phyloP scores from a whole-genome alignment of 257 asterid species.

The Gentiana dahurica region DNA sequence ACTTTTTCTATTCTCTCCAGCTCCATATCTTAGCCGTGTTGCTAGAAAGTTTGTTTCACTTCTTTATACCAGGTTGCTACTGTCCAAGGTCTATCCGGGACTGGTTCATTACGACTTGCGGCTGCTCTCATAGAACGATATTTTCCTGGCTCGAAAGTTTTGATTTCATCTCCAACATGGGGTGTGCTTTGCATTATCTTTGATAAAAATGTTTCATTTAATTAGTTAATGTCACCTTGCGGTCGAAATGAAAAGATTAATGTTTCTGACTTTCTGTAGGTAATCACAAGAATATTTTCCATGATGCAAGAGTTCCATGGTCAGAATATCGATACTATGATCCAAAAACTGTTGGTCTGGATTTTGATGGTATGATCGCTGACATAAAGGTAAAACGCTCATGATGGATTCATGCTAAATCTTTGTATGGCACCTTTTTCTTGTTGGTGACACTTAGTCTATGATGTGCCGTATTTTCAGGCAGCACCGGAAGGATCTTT shows the following conservation, averaged over 20 bases:
- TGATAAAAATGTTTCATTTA: background rate
- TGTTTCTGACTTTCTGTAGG: constrained; percentile 32
- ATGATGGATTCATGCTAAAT: constrained; percentile 3
- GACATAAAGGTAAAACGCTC: constrained; percentile 67
- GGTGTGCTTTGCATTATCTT: constrained; percentile 32
- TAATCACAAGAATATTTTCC: constrained; percentile 90
- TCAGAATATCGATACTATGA: constrained; percentile 92
- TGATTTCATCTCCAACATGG: constrained; percentile 96
- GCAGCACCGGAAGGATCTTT: constrained; percentile 94
- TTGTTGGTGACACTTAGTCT: too few species aligned
- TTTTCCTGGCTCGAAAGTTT: constrained; percentile 76
- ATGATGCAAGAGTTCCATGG: constrained; percentile 92
- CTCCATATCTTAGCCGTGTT: constrained; percentile 5
- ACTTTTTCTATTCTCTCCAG: constrained; percentile 9
- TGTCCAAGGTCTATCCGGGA: constrained; percentile 97
- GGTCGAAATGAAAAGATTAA: constrained; percentile 3
- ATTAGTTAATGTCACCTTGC: background rate
- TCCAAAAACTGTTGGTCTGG: constrained; percentile 90
- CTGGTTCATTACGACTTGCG: constrained; percentile 96
- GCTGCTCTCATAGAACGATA: constrained; percentile 85
- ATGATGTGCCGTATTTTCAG: constrained; percentile 21
- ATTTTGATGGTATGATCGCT: constrained; percentile 89
- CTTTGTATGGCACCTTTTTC: constrained; percentile 1
- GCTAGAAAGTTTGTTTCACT: constrained; percentile 1
- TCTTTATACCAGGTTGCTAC: constrained; percentile 62